A percentile compares a stretch with the other conserved stretches of the same genome.
Conservation (phyloP, 2,329 filamentous ascomycete genomes). For the Fusarium setosum region DNA sequence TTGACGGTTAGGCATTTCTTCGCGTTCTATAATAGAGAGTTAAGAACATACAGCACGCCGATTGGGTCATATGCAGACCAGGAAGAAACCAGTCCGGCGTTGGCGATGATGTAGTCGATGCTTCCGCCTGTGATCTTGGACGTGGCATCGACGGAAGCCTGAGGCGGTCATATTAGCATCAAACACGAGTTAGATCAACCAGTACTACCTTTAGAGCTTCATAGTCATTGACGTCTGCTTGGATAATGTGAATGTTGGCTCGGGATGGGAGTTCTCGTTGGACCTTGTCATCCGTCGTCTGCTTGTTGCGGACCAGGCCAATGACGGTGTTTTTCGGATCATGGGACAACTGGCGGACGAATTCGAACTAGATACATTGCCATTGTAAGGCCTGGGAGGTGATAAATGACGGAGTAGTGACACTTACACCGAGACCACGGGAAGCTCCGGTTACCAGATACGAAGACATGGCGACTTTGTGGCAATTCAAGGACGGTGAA, state of each 20-base stretch:
- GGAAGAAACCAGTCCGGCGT: slow-evolving; percentile 53
- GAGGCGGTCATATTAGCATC: neutral
- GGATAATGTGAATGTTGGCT: slow-evolving; percentile 27
- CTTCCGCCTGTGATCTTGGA: slow-evolving; percentile 49
- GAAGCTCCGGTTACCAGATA: slow-evolving; percentile 35
- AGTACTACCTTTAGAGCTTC: slow-evolving; percentile 15
- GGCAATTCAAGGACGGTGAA: neutral
- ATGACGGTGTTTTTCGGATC: slow-evolving; percentile 54
- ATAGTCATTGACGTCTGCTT: slow-evolving; percentile 19
- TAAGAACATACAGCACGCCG: slow-evolving; percentile 21
- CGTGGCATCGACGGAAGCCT: slow-evolving; percentile 41
- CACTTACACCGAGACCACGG: slow-evolving; percentile 31
- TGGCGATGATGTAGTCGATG: slow-evolving; percentile 65
- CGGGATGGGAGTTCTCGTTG: slow-evolving; percentile 42
- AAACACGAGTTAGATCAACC: neutral
- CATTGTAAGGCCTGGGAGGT: neutral
- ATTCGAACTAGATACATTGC: slow-evolving; percentile 35
- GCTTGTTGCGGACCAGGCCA: slow-evolving; percentile 58
- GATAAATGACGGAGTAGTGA: rapidly evolving
- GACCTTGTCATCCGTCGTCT: slow-evolving; percentile 52
- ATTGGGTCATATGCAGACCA: slow-evolving; percentile 39
- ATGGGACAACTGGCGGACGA: slow-evolving; percentile 55
- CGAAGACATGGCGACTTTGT: slow-evolving; percentile 16
- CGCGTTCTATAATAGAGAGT: neutral
- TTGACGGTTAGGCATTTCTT: rapidly evolving